phyloP scores from a whole-genome alignment of 306 rosid genomes.

The Citrullus mucosospermus region DNA sequence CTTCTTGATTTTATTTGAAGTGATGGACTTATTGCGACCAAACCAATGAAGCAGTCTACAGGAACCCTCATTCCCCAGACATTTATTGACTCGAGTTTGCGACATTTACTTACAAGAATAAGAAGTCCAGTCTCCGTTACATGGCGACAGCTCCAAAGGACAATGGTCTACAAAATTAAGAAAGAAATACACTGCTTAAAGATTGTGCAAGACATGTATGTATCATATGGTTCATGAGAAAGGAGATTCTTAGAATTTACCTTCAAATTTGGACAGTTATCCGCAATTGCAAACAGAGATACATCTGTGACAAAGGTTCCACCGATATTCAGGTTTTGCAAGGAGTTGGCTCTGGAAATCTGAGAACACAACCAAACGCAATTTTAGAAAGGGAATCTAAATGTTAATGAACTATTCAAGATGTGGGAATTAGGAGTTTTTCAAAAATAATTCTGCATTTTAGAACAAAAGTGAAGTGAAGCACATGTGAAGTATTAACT shows the following conservation, averaged over 20 bases:
- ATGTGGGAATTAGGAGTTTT: too few relatives aligned
- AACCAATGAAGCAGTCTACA: slow-evolving; percentile 39
- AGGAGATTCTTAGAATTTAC: slow-evolving; percentile 20
- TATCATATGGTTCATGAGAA: not conserved
- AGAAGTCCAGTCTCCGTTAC: slow-evolving; percentile 67
- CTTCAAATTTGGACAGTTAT: slow-evolving; percentile 64
- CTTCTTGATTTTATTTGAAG: slow-evolving; percentile 52
- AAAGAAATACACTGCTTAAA: not conserved
- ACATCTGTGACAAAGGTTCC: slow-evolving; percentile 91
- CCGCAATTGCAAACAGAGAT: slow-evolving; percentile 55
- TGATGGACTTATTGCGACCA: slow-evolving; percentile 41
- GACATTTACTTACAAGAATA: slow-evolving; percentile 53
- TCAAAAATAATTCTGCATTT: too few relatives aligned
- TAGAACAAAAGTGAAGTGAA: too few relatives aligned
- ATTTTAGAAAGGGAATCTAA: not conserved
- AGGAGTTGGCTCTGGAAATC: slow-evolving; percentile 62
- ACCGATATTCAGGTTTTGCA: slow-evolving; percentile 73
- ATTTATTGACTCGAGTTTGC: slow-evolving; percentile 61
- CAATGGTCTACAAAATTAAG: slow-evolving; percentile 42
- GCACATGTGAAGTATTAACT: too few relatives aligned
- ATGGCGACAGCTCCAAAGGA: slow-evolving; percentile 89
- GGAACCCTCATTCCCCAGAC: slow-evolving; percentile 89
- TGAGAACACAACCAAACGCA: slow-evolving; percentile 15
- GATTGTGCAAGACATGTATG: not conserved
- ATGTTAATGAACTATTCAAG: not conserved